Conservation (phyloP, 2,329 filamentous ascomycete species). For the Orbilia quercus region DNA sequence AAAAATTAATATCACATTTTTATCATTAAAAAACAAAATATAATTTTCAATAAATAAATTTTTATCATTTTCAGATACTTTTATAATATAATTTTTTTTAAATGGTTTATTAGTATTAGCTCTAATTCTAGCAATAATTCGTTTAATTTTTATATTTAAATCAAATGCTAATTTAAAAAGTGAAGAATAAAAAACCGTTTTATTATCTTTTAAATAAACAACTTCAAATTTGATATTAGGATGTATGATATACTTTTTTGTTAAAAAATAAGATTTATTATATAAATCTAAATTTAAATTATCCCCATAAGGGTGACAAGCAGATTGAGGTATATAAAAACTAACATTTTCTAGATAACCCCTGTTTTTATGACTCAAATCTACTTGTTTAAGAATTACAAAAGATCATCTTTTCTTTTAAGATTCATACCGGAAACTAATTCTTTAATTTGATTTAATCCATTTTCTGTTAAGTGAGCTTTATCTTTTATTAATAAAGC, state of each 20-base stretch:
- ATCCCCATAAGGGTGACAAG: conserved; percentile 18
- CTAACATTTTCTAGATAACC: conserved; percentile 1
- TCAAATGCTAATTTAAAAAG: conserved; percentile 12
- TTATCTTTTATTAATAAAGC: conserved; percentile 28
- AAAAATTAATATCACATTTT: conserved; percentile 12
- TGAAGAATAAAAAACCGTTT: conserved; percentile 25
- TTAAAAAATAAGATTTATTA: conserved; percentile 24
- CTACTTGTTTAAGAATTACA: conserved; percentile 13
- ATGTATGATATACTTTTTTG: conserved; percentile 1
- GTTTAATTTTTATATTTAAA: conserved; percentile 13
- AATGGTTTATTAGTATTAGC: conserved; percentile 11
- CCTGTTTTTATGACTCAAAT: conserved; percentile 27
- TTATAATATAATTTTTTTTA: conserved; percentile 17
- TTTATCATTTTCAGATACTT: conserved; percentile 18
- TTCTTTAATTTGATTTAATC: conserved; percentile 30
- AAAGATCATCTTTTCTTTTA: conserved; percentile 12
- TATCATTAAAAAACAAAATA: conserved; percentile 30
- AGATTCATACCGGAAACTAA: conserved; percentile 10
- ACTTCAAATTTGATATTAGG: conserved; percentile 11
- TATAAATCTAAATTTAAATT: conserved; percentile 25
- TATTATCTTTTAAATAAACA: conserved; percentile 22
- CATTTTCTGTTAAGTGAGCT: conserved; percentile 25
- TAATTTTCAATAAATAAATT: conserved; percentile 22
- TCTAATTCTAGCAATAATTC: conserved; percentile 22
- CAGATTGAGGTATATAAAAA: conserved; percentile 20